Conservation (phyloP, 2,329 filamentous ascomycete species). For the Fusarium sp. region DNA sequence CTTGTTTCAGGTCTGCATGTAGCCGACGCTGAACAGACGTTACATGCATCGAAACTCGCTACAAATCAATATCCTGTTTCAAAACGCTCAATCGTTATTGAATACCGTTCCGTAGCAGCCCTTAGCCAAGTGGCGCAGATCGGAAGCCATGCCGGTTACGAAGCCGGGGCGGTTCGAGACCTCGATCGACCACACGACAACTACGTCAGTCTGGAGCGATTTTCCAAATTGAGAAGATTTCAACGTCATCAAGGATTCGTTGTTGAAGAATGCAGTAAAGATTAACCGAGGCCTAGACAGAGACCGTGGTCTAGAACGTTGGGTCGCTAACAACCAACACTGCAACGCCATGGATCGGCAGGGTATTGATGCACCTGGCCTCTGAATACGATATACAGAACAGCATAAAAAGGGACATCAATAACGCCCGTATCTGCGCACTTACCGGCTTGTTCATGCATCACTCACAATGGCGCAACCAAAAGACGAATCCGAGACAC, state of each 20-base stretch:
- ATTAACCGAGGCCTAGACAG: not conserved
- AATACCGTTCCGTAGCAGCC: not conserved
- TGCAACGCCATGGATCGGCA: not conserved
- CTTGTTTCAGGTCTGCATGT: not conserved
- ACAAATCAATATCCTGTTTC: no score
- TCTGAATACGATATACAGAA: not conserved
- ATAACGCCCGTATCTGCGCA: no score
- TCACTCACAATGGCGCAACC: not conserved
- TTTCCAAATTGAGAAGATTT: not conserved
- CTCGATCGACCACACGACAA: not conserved
- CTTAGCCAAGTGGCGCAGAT: not conserved
- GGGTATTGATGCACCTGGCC: not conserved
- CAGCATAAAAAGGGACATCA: no score
- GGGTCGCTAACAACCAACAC: not conserved
- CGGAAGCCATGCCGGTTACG: not conserved
- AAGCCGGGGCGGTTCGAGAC: not conserved
- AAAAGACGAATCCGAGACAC: not conserved
- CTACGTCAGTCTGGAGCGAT: not conserved
- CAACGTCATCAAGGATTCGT: not conserved
- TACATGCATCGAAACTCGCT: no score
- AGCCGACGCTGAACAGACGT: no score
- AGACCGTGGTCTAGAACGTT: slow-evolving; percentile 11
- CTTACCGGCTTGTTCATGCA: not conserved
- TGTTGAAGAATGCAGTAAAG: not conserved
- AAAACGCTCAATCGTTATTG: not conserved